Evolutionary conservation across 2,329 filamentous ascomycete genomes (phyloP).

Genomic region (Stemphylium beticola): DNA sequence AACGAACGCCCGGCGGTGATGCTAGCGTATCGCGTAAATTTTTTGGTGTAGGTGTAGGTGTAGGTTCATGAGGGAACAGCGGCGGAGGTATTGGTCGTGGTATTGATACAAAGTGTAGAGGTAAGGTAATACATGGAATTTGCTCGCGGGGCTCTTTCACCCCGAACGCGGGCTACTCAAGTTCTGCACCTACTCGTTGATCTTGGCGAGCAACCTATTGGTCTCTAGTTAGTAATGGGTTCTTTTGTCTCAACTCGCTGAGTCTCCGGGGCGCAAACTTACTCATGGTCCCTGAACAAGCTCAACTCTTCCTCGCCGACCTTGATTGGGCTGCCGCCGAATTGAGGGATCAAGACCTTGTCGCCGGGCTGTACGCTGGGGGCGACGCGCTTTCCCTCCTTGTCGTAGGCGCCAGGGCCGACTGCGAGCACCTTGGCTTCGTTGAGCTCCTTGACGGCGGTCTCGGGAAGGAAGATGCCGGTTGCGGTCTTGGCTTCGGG

Average conservation of each 20-base stretch:
- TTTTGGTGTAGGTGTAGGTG: constrained; percentile 5
- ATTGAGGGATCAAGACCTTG: constrained; percentile 94
- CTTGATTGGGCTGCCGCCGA: constrained; percentile 93
- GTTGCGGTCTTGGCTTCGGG: constrained; percentile 94
- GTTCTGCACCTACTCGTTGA: constrained; percentile 76
- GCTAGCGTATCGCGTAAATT: constrained; percentile 33
- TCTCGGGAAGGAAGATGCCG: constrained; percentile 98
- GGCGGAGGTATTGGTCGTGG: constrained; percentile 3
- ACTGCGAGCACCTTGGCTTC: constrained; percentile 96
- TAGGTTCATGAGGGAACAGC: constrained; percentile 2
- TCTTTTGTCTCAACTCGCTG: neutral
- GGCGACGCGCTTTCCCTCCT: constrained; percentile 84
- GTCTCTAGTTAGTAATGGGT: constrained; percentile 14
- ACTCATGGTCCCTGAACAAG: constrained; percentile 98
- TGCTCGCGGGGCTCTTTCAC: neutral
- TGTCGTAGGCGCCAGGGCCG: constrained; percentile 85
- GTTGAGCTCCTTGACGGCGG: constrained; percentile 96
- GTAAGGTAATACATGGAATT: constrained; percentile 22
- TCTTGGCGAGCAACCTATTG: constrained; percentile 93
- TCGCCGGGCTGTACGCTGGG: constrained; percentile 86
- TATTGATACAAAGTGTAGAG: constrained; percentile 37
- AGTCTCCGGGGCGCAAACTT: constrained; percentile 55
- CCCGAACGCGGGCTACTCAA: neutral
- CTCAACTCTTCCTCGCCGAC: constrained; percentile 96
- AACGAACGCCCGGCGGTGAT: constrained; percentile 38